A percentile compares a stretch with the other conserved stretches of the same genome.
These are phyloP conservation scores for Ceratobasidium sp. DNA, from an alignment of 1,284 basidiomycete genomes.

Conservation along the genomic window DNA sequence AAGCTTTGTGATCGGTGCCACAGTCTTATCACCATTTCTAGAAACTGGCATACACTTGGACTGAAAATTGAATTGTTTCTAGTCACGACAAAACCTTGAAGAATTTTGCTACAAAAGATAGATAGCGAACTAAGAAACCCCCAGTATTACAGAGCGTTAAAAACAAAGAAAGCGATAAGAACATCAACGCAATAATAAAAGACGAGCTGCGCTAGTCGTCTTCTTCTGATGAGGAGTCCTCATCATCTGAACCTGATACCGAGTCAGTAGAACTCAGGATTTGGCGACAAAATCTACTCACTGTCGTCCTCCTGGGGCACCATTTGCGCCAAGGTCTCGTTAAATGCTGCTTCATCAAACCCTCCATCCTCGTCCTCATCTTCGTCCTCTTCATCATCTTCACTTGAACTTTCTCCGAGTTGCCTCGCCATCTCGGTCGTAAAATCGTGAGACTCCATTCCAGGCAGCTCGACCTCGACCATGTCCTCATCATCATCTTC, in stretches of 20 bases:
- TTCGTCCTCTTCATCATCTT: constrained; percentile 11
- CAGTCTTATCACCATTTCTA: too few relatives aligned
- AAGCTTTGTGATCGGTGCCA: neutral
- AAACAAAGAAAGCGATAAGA: constrained; percentile 16
- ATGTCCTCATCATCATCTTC: constrained; percentile 11
- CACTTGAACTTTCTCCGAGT: constrained; percentile 10
- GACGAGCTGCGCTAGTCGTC: constrained; percentile 41
- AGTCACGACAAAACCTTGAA: neutral
- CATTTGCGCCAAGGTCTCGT: constrained; percentile 6
- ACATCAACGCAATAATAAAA: constrained; percentile 15
- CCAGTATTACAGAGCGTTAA: constrained; percentile 17
- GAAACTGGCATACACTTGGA: too few relatives aligned
- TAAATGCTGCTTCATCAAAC: constrained; percentile 25
- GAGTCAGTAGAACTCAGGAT: constrained; percentile 1
- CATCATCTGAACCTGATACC: constrained; percentile 18
- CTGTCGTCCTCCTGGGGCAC: constrained; percentile 14
- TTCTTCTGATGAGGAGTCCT: constrained; percentile 33
- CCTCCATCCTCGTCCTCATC: constrained; percentile 7
- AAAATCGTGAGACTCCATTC: constrained; percentile 12
- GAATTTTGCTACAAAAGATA: constrained; percentile 9
- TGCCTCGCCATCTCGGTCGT: constrained; percentile 18
- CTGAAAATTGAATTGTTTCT: too few relatives aligned
- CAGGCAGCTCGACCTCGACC: constrained; percentile 22
- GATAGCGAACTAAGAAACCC: neutral
- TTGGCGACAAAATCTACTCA: neutral